Conservation (phyloP, 2,329 filamentous ascomycete species). For the Claviceps humidiphila region DNA sequence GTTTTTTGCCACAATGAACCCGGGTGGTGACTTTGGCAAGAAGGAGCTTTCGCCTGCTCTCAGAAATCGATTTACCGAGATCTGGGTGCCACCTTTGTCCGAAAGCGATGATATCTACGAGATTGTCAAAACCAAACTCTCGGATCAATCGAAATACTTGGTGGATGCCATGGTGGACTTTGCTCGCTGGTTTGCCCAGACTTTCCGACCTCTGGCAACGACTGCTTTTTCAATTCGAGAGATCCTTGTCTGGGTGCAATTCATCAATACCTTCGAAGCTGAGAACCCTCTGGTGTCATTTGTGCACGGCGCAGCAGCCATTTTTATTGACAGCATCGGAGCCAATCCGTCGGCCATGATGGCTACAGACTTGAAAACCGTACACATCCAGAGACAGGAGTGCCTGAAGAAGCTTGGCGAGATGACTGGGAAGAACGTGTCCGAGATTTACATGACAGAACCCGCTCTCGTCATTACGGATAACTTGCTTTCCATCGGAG, state of each 20-base stretch:
- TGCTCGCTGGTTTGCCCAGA: constrained; percentile 80
- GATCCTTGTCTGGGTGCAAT: constrained; percentile 84
- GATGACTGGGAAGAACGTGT: constrained; percentile 51
- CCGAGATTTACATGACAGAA: constrained; percentile 48
- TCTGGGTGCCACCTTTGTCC: constrained; percentile 87
- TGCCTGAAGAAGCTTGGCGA: constrained; percentile 62
- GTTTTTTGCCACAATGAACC: constrained; percentile 98
- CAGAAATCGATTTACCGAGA: constrained; percentile 94
- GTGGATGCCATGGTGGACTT: constrained; percentile 68
- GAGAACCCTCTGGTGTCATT: constrained; percentile 32
- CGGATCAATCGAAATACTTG: constrained; percentile 37
- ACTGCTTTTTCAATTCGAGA: constrained; percentile 83
- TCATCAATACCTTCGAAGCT: constrained; percentile 57
- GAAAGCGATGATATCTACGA: constrained; percentile 75
- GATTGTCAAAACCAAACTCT: constrained; percentile 70
- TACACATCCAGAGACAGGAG: constrained; percentile 55
- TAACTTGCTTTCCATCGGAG: constrained; percentile 50
- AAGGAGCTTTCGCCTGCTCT: constrained; percentile 91
- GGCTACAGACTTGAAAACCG: constrained; percentile 54
- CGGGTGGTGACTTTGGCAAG: constrained; percentile 96
- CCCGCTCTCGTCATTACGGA: constrained; percentile 44
- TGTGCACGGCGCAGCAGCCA: constrained; percentile 83
- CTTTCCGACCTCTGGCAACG: constrained; percentile 61
- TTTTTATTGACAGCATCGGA: constrained; percentile 89
- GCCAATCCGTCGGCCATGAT: constrained; percentile 87